Evolutionary conservation across 2,329 filamentous ascomycete species (phyloP).

Genomic region (Claviceps spartinae): DNA sequence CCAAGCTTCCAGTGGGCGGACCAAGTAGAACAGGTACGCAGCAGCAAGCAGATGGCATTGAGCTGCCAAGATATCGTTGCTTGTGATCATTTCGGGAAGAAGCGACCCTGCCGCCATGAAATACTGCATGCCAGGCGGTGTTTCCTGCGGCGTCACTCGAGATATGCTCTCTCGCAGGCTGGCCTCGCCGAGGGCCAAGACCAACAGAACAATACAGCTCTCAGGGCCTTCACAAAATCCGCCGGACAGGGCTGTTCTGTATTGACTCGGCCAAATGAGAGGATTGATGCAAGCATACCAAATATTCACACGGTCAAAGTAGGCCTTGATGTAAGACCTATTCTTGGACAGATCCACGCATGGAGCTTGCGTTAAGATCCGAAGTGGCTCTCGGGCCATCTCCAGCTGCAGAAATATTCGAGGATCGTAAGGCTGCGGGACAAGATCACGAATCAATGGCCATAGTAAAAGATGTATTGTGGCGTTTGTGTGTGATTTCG

Average conservation of each 20-base stretch:
- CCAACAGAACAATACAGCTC: constrained; percentile 38
- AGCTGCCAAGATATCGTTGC: no score
- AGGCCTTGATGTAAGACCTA: constrained; percentile 61
- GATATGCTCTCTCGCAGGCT: no score
- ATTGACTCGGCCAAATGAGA: constrained; percentile 65
- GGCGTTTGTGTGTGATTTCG: constrained; percentile 70
- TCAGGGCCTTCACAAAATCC: constrained; percentile 68
- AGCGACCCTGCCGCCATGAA: no score
- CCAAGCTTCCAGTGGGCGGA: no score
- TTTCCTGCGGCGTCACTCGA: no score
- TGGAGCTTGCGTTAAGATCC: constrained; percentile 48
- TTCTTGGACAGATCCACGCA: constrained; percentile 57
- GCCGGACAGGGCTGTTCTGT: constrained; percentile 59
- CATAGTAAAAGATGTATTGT: constrained; percentile 67
- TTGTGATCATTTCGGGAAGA: no score
- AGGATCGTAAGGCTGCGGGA: constrained; percentile 64
- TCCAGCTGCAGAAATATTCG: constrained; percentile 72
- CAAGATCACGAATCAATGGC: constrained; percentile 66
- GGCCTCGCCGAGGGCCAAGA: no score
- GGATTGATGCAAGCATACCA: constrained; percentile 82
- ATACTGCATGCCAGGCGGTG: no score
- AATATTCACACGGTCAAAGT: constrained; percentile 68
- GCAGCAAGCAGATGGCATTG: no score
- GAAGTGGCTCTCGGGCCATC: constrained; percentile 64
- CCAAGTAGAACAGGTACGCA: no score